Evolutionary conservation across 2,329 filamentous ascomycete genomes (phyloP).

Genomic region (Elsinoe arachidis): DNA sequence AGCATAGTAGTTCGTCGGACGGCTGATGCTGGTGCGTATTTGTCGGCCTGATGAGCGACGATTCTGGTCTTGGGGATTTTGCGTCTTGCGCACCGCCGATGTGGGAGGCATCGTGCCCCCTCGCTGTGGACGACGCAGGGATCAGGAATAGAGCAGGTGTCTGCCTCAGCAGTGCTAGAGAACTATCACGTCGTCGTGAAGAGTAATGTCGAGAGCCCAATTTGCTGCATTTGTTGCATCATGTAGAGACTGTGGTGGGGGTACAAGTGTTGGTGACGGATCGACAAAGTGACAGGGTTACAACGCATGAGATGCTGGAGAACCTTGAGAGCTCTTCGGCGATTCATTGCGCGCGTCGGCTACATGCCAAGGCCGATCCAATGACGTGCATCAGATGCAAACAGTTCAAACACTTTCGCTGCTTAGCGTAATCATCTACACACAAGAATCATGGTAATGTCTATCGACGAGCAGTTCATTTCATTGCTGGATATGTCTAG

Average conservation of each 20-base stretch:
- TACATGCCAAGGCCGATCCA: not conserved
- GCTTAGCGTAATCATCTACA: no score
- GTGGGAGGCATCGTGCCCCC: conserved; percentile 16
- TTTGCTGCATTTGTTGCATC: not conserved
- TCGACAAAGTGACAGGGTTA: conserved; percentile 2
- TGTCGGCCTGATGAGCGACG: conserved; percentile 34
- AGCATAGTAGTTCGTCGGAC: conserved; percentile 45
- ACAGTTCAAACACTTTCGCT: no score
- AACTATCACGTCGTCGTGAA: not conserved
- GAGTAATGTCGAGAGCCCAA: not conserved
- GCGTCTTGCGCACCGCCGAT: conserved; percentile 15
- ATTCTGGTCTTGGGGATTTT: conserved; percentile 14
- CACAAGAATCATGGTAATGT: no score
- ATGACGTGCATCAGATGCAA: not conserved
- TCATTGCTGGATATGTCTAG: not conserved
- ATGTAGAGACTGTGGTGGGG: not conserved
- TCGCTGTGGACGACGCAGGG: not conserved
- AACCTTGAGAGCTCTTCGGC: conserved; percentile 1
- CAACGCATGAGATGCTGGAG: conserved; percentile 2
- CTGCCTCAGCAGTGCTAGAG: not conserved
- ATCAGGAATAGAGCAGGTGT: not conserved
- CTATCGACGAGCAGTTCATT: no score
- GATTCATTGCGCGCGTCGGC: conserved; percentile 2
- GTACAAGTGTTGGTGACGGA: not conserved
- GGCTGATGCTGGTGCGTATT: conserved; percentile 36